Evolutionary conservation across 2,329 filamentous ascomycete species (phyloP), one percentile per base, ranked within the genome.

Genomic region (Alternaria infectoria): DNA sequence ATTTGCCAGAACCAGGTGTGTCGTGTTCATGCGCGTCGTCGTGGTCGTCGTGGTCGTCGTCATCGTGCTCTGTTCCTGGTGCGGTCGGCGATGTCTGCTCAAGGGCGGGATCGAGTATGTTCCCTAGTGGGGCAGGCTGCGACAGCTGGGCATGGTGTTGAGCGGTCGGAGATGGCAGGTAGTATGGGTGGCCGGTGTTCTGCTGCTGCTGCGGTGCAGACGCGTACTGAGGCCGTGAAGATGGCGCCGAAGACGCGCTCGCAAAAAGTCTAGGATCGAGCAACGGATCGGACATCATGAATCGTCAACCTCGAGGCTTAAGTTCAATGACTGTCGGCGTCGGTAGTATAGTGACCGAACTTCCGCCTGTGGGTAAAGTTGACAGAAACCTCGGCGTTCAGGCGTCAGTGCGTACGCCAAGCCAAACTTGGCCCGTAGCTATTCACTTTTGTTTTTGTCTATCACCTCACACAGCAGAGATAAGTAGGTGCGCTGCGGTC

Each of bases 201-300:
- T 68, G 73, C 64, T 71, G 72, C 17, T 71, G 65, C n/a, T 40
- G 32, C 32, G 32, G 36, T 43, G 68, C 70, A 25, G 74, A 50
- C 25, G 74, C 66, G 65, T 77, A 77, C 61, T 71, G 54, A 61
- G 71, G 76, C 8, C 69, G 62, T 50, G 67, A 69, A 59, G 73
- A 74, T 25, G 68, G 71, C 59, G 70, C 69, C 57, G 69, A 72
- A 17, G 64, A 71, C 12, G 72, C 65, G 64, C 60, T 59, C 32
- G 60, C 44, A 19, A 71, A 77, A 57, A 78, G 65, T 19, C 74
- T 65, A 3, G 77, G 77, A 46, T 79, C 77, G 45, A 79, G 77
- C n/a, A 52, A 46, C 9, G 69, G 68, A 49, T 76, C 74, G 12
- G 71, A 60, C 76, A 78, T 78, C 5, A 11, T 4, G 23, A 40